Evolutionary conservation across 805 yeast species (phyloP).

Genomic region (Candida khao-thaluensis): DNA sequence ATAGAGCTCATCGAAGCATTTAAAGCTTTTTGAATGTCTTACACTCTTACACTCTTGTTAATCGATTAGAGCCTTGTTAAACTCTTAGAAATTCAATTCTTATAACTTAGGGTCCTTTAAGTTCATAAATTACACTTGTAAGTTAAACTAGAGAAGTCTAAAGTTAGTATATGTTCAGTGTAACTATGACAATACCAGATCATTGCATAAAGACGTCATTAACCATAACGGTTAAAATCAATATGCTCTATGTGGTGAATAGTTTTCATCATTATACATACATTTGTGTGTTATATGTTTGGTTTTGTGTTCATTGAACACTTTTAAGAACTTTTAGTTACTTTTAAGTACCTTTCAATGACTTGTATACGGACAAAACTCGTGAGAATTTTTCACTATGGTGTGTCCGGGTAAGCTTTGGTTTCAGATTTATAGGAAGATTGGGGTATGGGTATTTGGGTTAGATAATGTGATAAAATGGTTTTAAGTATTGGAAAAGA

Average conservation of each 20-base stretch:
- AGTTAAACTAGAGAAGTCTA: too few relatives aligned
- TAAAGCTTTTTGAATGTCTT: too few relatives aligned
- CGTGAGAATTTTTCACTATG: constrained; percentile 8
- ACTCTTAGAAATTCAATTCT: background rate
- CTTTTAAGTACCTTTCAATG: too few relatives aligned
- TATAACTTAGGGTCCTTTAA: background rate
- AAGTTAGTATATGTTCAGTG: constrained; percentile 51
- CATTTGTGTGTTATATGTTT: background rate
- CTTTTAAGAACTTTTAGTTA: too few relatives aligned
- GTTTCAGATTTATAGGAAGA: background rate
- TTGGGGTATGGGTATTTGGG: background rate
- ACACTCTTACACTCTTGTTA: too few relatives aligned
- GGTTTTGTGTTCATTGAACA: too few relatives aligned
- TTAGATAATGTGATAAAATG: background rate
- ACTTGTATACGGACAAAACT: too few relatives aligned
- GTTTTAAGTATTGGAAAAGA: too few relatives aligned
- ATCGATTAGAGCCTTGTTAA: too few relatives aligned
- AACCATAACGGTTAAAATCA: constrained; percentile 53
- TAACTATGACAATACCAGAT: constrained; percentile 84
- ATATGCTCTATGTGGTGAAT: constrained; percentile 39
- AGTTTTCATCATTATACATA: constrained; percentile 30
- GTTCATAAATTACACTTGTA: background rate
- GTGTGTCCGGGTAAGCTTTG: constrained; percentile 9
- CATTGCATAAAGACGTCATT: constrained; percentile 49
- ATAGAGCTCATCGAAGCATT: too few relatives aligned